A percentile compares a stretch with the other conserved stretches of the same genome.
phyloP scores from a whole-genome alignment of 2,329 filamentous ascomycete species.

The Cytospora piceae region DNA sequence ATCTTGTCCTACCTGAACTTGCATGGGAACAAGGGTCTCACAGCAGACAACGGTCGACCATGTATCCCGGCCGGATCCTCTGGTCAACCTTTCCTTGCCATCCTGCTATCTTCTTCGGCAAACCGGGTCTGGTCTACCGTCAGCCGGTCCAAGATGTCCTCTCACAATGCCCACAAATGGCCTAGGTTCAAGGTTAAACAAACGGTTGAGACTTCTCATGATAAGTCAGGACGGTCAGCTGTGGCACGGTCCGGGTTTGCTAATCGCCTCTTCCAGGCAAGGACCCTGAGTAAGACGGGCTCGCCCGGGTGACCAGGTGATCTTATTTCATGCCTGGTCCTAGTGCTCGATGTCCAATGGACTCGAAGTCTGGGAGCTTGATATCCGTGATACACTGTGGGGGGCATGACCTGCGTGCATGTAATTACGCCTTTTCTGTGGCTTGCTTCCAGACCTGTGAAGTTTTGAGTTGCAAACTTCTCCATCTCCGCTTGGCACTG shows the following conservation, averaged over 20 bases:
- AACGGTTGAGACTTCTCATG: conserved; percentile 11
- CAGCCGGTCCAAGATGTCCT: conserved; percentile 1
- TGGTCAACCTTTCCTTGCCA: conserved; percentile 8
- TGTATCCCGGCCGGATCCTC: background rate
- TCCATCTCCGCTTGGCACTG: conserved; percentile 14
- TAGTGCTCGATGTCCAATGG: conserved; percentile 26
- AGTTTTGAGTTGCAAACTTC: background rate
- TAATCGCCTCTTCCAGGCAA: conserved; percentile 13
- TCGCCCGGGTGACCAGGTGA: conserved; percentile 26
- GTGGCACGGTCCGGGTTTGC: conserved; percentile 23
- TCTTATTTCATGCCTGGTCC: conserved; percentile 23
- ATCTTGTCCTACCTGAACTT: conserved; percentile 28
- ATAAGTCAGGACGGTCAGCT: conserved; percentile 20
- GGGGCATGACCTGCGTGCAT: conserved; percentile 30
- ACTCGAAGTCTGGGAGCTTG: conserved; percentile 13
- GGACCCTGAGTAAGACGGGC: conserved; percentile 20
- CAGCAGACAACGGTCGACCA: conserved; percentile 11
- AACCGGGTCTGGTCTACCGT: conserved; percentile 18
- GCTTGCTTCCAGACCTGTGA: conserved; percentile 22
- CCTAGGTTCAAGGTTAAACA: conserved; percentile 15
- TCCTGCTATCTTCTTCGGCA: conserved; percentile 19
- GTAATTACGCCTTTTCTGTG: conserved; percentile 14
- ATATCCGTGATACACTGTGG: conserved; percentile 27
- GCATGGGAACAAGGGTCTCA: conserved; percentile 23
- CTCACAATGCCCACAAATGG: conserved; percentile 1